Evolutionary conservation across 441 rosid genomes (phyloP), one percentile per base, ranked within the genome.

Genomic region (Francoa sonchifolia): DNA sequence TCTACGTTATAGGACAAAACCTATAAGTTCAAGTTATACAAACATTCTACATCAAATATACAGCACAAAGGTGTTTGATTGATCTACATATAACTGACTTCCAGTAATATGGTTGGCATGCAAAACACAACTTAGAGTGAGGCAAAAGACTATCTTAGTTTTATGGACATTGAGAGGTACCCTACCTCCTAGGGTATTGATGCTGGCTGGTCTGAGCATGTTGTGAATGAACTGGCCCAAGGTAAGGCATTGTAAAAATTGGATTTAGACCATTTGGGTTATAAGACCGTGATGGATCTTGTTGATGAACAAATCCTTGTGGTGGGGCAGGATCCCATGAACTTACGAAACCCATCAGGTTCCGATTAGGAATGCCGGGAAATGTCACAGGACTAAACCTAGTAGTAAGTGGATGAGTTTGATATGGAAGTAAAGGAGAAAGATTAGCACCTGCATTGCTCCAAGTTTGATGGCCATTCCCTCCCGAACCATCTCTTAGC

Each of bases 151-250:
- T n/a, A n/a, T n/a, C n/a, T n/a, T n/a, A n/a, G n/a, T n/a, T n/a
- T n/a, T n/a, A n/a, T n/a, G n/a, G n/a, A n/a, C n/a, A n/a, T n/a
- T n/a, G n/a, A n/a, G n/a, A n/a, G n/a, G n/a, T n/a, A n/a, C n/a
- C 6, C 51, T 35, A 47, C 18, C 22, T 34, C 44, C 44, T 15
- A n/a, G n/a, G 11, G 33, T 28, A 26, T 5, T 13, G 57, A 8
- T 11, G 29, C 8, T 21, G n/a, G 6, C 22, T 44, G 51, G 19
- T 10, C 18, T 4, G 15, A 35, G 50, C 17, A 29, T 19, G 7
- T 16, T 42, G 42, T n/a, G 5, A 21, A 19, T 30, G 16, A 29
- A 27, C 22, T 28, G 9, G 20, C 26, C 39, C 51, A 37, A 4
- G 33, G 45, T 9, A 33, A 16, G 45, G 43, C 44, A 44, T 29